Conservation (phyloP, 106 monocot genomes). For the Ottelia alismoides region DNA sequence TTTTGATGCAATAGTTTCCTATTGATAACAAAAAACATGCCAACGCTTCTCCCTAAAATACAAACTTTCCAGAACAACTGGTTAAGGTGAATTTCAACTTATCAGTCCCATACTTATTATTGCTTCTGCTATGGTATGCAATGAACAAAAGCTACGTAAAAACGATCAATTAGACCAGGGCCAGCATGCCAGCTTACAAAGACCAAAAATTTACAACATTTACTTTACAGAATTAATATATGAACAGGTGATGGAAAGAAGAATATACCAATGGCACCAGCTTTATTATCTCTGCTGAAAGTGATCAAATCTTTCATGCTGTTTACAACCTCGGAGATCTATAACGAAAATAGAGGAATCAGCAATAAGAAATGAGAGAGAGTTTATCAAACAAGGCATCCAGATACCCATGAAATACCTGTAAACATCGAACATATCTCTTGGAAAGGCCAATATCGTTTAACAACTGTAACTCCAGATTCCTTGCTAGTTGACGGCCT, state of each 20-base stretch:
- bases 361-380: not conserved
- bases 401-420: slow-evolving; percentile 29
- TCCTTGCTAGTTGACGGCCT: slow-evolving; percentile 67
- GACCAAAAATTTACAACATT: not conserved
- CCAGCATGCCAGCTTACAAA: not conserved
- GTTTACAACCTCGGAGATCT: slow-evolving; percentile 98
- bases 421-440: slow-evolving; percentile 90
- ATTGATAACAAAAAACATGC: too few species aligned
- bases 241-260: not conserved
- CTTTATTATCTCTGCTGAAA: slow-evolving; percentile 60
- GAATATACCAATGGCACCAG: slow-evolving; percentile 80
- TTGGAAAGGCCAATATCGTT: slow-evolving; percentile 93
- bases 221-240: not conserved
- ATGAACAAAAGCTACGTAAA: too few species aligned
- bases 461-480: slow-evolving; percentile 61
- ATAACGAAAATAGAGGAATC: not conserved
- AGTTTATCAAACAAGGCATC: too few species aligned
- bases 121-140: too few species aligned
- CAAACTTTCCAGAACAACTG: not conserved
- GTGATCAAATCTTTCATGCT: slow-evolving; percentile 97
- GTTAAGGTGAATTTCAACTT: not conserved
- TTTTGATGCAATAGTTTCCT: too few species aligned
- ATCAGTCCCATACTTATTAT: too few species aligned
- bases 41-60: too few species aligned
- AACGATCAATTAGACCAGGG: too few species aligned